These are phyloP conservation scores for Sporothrix phasma DNA, from an alignment of 2,329 filamentous ascomycete genomes.

Conservation along the genomic window DNA sequence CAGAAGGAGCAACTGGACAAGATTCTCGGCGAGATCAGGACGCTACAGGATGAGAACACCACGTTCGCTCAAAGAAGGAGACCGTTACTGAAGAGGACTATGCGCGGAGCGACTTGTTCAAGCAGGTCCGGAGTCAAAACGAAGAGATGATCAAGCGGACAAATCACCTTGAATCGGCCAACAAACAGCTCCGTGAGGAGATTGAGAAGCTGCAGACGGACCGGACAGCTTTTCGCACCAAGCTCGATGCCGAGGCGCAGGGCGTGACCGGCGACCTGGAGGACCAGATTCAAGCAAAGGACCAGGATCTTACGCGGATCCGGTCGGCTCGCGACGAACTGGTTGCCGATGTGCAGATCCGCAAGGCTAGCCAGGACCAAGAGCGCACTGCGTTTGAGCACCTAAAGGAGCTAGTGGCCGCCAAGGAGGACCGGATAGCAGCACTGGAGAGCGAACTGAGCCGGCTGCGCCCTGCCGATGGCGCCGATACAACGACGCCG, in stretches of 20 bases:
- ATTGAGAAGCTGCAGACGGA: conserved; percentile 78
- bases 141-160: conserved; percentile 88
- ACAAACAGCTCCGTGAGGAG: conserved; percentile 74
- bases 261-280: conserved; percentile 66
- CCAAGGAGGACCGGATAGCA: conserved; percentile 69
- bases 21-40: conserved; percentile 65
- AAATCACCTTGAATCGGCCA: conserved; percentile 83
- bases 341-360: conserved; percentile 66
- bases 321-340: conserved; percentile 78
- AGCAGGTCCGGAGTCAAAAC: conserved; percentile 77
- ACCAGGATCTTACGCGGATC: conserved; percentile 78
- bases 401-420: conserved; percentile 67
- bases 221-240: conserved; percentile 67
- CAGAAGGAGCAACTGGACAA: conserved; percentile 82
- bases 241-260: conserved; percentile 73
- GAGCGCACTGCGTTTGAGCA: conserved; percentile 60
- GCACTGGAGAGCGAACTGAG: conserved; percentile 76
- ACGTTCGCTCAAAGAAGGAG: conserved; percentile 58
- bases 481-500: conserved; percentile 35
- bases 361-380: conserved; percentile 71
- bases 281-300: conserved; percentile 66
- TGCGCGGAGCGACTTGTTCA: conserved; percentile 85
- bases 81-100: conserved; percentile 86
- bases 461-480: conserved; percentile 48
- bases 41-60: conserved; percentile 68